A percentile compares a stretch with the other conserved stretches of the same genome.
phyloP scores from a whole-genome alignment of 2,329 filamentous ascomycete species.

The Fusarium aywerte region DNA sequence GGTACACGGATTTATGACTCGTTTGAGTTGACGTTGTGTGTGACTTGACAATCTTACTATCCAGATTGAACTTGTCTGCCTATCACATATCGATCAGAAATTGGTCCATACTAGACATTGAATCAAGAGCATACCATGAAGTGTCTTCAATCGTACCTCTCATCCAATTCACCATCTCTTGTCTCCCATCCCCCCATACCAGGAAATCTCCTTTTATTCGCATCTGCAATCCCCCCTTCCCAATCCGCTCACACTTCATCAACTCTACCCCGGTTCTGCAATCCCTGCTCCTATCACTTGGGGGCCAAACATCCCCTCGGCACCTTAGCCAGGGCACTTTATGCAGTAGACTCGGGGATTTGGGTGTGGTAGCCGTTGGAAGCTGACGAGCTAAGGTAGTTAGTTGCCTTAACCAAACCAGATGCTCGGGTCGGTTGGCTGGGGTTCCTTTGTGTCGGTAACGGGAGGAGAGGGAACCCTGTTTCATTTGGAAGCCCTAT shows the following conservation, averaged over 20 bases:
- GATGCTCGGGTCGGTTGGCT: slow-evolving; percentile 19
- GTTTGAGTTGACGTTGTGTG: neutral
- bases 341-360: too few species aligned
- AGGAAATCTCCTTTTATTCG: neutral
- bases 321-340: too few species aligned
- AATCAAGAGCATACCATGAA: neutral
- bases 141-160: too few species aligned
- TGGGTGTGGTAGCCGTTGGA: neutral
- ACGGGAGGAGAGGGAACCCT: slow-evolving; percentile 2
- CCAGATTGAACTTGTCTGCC: too few species aligned
- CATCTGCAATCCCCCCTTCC: neutral
- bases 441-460: slow-evolving; percentile 34
- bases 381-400: neutral
- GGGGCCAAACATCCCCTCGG: slow-evolving; percentile 5
- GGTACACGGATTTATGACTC: neutral
- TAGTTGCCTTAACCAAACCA: slow-evolving; percentile 23
- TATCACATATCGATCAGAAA: too few species aligned
- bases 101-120: too few species aligned
- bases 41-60: too few species aligned
- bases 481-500: slow-evolving; percentile 15
- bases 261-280: neutral
- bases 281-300: slow-evolving; percentile 19
- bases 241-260: neutral
- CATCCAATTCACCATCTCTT: neutral
- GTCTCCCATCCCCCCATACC: too few species aligned